Percentiles rank a stretch among this genome's conserved stretches.
phyloP scores from a whole-genome alignment of 202 grass and related monocot species.

The Panicum virgatum region DNA sequence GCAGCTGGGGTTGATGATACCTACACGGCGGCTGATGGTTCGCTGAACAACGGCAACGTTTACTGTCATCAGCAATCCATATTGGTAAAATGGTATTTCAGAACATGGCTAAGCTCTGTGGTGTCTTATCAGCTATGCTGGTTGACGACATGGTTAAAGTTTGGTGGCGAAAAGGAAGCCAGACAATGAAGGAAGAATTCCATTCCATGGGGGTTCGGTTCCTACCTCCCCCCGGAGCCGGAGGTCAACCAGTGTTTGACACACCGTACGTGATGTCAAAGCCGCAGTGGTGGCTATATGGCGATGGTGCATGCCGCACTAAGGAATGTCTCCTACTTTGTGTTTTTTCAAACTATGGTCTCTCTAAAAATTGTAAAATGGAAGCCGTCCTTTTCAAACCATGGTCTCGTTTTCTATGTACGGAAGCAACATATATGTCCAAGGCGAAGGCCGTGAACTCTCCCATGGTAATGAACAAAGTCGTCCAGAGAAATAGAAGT shows the following conservation, averaged over 20 bases:
- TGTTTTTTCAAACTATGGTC: background rate
- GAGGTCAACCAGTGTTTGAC: constrained; percentile 32
- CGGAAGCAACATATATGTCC: background rate
- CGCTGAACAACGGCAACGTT: too few relatives aligned
- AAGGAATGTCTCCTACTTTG: background rate
- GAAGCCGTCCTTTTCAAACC: background rate
- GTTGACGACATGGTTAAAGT: background rate
- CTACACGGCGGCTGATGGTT: too few relatives aligned
- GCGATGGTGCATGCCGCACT: constrained; percentile 27
- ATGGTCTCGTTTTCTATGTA: background rate
- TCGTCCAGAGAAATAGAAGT: background rate
- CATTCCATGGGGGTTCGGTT: constrained; percentile 37
- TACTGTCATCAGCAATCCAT: too few relatives aligned
- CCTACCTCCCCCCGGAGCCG: constrained; percentile 13
- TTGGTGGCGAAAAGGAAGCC: constrained; percentile 11
- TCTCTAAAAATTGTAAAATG: background rate
- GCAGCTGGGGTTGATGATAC: too few relatives aligned
- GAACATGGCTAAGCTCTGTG: background rate
- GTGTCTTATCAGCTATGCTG: background rate
- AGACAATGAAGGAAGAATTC: background rate
- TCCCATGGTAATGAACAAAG: background rate
- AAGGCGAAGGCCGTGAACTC: constrained; percentile 2
- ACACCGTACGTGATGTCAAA: background rate
- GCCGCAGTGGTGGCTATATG: constrained; percentile 15
- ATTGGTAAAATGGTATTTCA: too few relatives aligned